Evolutionary conservation across 495 filamentous ascomycete species (phyloP), one percentile per base, ranked within the genome.

Genomic region (Trichodelitschia bisporula): DNA sequence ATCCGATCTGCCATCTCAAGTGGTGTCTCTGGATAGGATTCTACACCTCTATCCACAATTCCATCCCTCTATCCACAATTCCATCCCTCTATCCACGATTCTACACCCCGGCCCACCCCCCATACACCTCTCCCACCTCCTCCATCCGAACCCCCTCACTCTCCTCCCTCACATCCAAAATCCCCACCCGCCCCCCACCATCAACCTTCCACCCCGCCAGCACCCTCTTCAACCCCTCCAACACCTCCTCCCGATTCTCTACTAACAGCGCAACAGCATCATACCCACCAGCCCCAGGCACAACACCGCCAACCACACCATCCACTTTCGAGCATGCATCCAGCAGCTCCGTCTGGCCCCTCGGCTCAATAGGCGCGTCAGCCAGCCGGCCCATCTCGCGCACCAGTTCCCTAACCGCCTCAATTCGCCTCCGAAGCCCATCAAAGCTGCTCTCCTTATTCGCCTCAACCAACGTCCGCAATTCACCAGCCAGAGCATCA

Each of bases 231-330:
- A 97, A 45, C 30, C 56, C 51, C n/a, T 42, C 41, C 32, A 77
- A 51, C 11, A 79, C 79, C 18, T 61, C 57, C 12, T 58, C 59
- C 34, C 77, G 66, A 45, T 95, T 78, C 38, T 58, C 63, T 23
- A 89, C 59, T 36, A 97, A 46, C 30, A 97, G 42, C 4, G 69
- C 78, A 36, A 91, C 61, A 3, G 86, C 86, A 63, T 97, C 86
- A 45, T 74, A 93, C 2, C 86, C 86, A 17, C 86, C 86, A 4
- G 86, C 86, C 2, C 86, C 86, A 3, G 86, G 86, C 0, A 92
- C 89, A 2, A 95, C 79, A 5, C 82, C 84, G 1, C 79, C 86
- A 33, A 79, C 60, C 4, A 95, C 78, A 10, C 89, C 89, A 0
- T 72, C 61, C 2, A 93, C 48, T 14, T 49, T 46, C 13, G 61